Base-by-base conservation (phyloP, 495 filamentous ascomycete genomes). In the Amorphotheca resinae region DNA sequence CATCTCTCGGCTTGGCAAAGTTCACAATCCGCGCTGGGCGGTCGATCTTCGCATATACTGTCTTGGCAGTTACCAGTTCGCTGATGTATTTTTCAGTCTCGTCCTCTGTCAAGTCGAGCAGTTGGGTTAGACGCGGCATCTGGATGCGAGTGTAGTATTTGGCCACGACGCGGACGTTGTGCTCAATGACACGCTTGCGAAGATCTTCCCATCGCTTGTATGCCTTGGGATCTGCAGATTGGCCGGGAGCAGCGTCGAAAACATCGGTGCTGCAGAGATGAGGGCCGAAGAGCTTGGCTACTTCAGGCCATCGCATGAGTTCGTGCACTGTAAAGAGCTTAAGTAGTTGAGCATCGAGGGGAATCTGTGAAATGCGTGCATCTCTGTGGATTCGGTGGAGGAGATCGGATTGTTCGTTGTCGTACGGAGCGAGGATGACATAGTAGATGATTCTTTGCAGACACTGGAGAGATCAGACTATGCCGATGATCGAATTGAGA, bases 131-230 rank as follows among this genome's bases (percentile, higher is more conserved):
- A 25, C 91, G 84, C 44, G 79, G 74, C 73, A 95, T 86, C 59
- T 80, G 76, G 60, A 98, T 93, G 49, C 91, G 85, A 6, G 93
- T 96, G 69, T 98, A 98, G 73, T 98, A 98, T 59, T 93, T 93
- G 55, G 93, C 91, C 9, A 98, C 74, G 6, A 96, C 91, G 31
- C 91, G 82, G 33, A 98, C 91, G 54, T 98, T 98, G 65, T 98
- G 91, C 67, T 98, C 91, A 56, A 98, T 98, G 42, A 98, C 91
- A 23, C 91, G 86, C 69, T 93, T 94, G 46, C 91, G 85, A 47
- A 98, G 71, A 56, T 95, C 93, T 59, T 87, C 74, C 86, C 85
- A 96, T 59, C 91, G 72, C 53, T 73, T 72, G 63, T 82, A 63
- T 9, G 87, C 80, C 63, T 93, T 82, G 45, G 78, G 71, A 46